phyloP scores from a whole-genome alignment of 805 yeast species.

The Saccharomyces cerevisiae region DNA sequence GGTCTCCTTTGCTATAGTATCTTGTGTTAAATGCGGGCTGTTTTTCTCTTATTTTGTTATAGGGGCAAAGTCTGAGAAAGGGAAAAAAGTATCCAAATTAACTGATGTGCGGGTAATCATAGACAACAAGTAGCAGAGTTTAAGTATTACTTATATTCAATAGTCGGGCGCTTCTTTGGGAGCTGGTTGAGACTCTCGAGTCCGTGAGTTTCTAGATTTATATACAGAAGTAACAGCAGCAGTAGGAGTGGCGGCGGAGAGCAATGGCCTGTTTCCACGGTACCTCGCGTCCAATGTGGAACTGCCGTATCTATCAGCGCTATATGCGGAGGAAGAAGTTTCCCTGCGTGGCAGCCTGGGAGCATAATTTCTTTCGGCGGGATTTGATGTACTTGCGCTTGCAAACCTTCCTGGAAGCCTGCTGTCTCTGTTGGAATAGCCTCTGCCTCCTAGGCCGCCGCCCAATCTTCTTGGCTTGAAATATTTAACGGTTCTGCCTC shows the following conservation, averaged over 20 bases:
- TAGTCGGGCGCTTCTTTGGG: background rate
- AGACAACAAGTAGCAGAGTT: background rate
- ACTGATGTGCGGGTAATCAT: background rate
- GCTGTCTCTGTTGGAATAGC: conserved; percentile 29
- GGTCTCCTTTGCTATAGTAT: background rate
- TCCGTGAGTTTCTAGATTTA: background rate
- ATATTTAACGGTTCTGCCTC: conserved; percentile 55
- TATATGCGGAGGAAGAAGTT: background rate
- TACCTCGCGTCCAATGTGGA: background rate
- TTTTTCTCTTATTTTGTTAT: background rate
- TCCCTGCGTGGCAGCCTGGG: background rate
- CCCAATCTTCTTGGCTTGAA: conserved; percentile 76
- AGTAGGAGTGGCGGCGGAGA: background rate
- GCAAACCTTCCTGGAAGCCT: background rate
- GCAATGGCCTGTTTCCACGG: background rate
- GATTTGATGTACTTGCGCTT: background rate
- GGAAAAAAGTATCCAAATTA: background rate
- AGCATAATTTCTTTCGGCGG: background rate
- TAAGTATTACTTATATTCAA: background rate
- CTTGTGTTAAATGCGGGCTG: background rate
- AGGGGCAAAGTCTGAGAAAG: background rate
- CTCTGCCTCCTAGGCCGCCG: conserved; percentile 89
- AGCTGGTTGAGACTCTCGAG: background rate
- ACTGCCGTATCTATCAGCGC: background rate
- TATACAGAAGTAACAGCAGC: background rate